Base-by-base conservation (phyloP, 176 grass and related monocot species). In the Rhynchospora tenuis region DNA sequence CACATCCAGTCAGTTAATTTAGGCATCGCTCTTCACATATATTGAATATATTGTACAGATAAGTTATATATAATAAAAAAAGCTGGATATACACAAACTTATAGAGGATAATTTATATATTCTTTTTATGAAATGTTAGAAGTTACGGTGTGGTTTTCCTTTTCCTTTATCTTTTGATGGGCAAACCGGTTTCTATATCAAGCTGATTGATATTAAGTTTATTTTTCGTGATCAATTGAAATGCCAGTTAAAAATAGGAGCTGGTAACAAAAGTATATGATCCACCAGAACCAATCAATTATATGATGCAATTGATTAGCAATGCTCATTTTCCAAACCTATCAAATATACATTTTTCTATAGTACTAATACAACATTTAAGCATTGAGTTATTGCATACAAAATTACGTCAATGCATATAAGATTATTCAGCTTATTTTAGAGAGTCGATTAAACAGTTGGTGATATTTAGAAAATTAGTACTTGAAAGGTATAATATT, bases 21-120 rank as follows among this genome's bases (percentile, higher is more conserved):
- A 73, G 52, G 72, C 26, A 50, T 61, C 56, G 77, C 29, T 28
- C 69, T 23, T 71, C 50, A 82, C n/a, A 65, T 67, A 67, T 59
- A 68, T 63, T 38, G 48, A 17, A 54, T 29, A 63, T 29, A 63
- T 46, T 82, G 80, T 82, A 82, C 46, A 82, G 60, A 82, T 20
- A 82, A 82, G 19, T 67, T 65, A n/a, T n/a, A n/a, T 31, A 65
- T 82, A 82, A 67, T 20, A 66, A 82, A 76, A 23, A 28, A 16
- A 17, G 43, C 59, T 45, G 2, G 43, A 82, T 76, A 28, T 13
- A 56, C 56, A 56, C 26, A 77, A 55, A 71, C 0, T 27, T 19
- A 28, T 77, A 77, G 3, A 77, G 73, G 13, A 10, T 19, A 52
- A 27, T 56, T 55, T 52, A 54, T 17, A 23, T 76, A 28, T 55